These are phyloP conservation scores for Globisporangium parvum DNA, from an alignment of 352 stramenopile species.

Conservation along the genomic window DNA sequence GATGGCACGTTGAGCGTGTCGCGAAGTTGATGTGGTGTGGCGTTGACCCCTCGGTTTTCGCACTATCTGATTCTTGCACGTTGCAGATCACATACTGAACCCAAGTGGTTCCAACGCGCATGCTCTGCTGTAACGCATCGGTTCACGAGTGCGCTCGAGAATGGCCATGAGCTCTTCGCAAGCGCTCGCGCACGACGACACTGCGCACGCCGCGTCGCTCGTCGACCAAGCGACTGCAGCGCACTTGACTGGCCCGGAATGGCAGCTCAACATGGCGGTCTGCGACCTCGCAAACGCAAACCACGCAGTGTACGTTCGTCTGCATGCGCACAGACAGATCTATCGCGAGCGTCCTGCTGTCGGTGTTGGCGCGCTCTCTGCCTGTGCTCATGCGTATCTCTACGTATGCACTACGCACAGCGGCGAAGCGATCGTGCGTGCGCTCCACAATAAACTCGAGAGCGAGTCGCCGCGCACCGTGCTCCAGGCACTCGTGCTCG, in stretches of 20 bases:
- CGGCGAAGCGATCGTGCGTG: slow-evolving; percentile 54
- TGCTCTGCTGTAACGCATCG: too few relatives aligned
- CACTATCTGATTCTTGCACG: neutral
- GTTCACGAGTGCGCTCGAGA: too few relatives aligned
- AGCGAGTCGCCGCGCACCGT: slow-evolving; percentile 32
- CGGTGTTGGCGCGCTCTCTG: too few relatives aligned
- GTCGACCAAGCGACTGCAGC: slow-evolving; percentile 54
- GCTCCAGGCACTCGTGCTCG: slow-evolving; percentile 55
- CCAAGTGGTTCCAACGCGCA: too few relatives aligned
- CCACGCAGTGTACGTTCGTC: slow-evolving; percentile 25
- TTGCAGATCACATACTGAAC: neutral
- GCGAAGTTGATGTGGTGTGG: neutral
- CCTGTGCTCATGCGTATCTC: neutral
- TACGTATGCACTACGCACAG: slow-evolving; percentile 13
- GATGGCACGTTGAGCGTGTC: too few relatives aligned
- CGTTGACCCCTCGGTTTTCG: neutral
- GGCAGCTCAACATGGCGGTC: slow-evolving; percentile 67
- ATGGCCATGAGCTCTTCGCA: neutral
- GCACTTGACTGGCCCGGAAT: slow-evolving; percentile 44
- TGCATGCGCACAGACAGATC: neutral
- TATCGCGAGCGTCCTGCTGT: too few relatives aligned
- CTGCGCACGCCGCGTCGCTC: slow-evolving; percentile 34
- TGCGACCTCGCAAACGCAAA: slow-evolving; percentile 64
- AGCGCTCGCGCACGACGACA: slow-evolving; percentile 28
- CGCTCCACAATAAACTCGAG: slow-evolving; percentile 55